Percentiles rank a stretch among this genome's conserved stretches.
Evolutionary conservation across 140 eudicot genomes (phyloP).

Genomic region (Senecio squalidus): DNA sequence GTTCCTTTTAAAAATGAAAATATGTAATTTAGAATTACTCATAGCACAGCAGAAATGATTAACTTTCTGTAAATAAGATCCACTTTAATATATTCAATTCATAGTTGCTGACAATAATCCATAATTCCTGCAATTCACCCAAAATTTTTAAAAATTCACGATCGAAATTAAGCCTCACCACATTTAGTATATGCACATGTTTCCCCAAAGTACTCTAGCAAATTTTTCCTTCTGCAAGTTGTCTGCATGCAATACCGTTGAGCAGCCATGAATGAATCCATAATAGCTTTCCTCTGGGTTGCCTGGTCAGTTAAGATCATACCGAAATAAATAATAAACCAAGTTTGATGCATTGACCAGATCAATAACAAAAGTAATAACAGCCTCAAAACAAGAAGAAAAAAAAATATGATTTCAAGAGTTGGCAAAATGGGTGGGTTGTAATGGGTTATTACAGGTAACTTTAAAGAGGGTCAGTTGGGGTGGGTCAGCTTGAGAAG

Average conservation of each 20-base stretch:
- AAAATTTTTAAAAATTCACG: not conserved
- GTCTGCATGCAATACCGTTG: conserved; percentile 76
- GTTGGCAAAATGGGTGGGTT: not conserved
- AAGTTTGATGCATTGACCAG: conserved; percentile 2
- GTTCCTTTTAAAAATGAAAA: too few species aligned
- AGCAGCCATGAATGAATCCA: conserved; percentile 80
- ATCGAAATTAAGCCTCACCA: conserved; percentile 33
- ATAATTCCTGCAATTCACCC: not conserved
- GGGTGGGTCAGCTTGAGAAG: too few species aligned
- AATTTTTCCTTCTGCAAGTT: conserved; percentile 74
- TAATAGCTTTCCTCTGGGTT: conserved; percentile 69
- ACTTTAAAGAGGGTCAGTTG: too few species aligned
- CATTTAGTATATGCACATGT: conserved; percentile 44
- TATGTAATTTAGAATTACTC: not conserved
- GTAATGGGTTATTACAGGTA: too few species aligned
- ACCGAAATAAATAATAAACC: not conserved
- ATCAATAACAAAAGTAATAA: not conserved
- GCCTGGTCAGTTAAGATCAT: conserved; percentile 37
- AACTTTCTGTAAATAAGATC: not conserved
- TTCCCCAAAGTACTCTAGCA: conserved; percentile 83
- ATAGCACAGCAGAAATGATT: not conserved
- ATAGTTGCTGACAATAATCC: conserved; percentile 2
- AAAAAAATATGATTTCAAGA: not conserved
- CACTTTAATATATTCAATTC: not conserved
- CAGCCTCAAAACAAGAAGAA: not conserved